Evolutionary conservation across 2,329 filamentous ascomycete species (phyloP), one percentile per base, ranked within the genome.

Genomic region (Cladosporium oxysporum): DNA sequence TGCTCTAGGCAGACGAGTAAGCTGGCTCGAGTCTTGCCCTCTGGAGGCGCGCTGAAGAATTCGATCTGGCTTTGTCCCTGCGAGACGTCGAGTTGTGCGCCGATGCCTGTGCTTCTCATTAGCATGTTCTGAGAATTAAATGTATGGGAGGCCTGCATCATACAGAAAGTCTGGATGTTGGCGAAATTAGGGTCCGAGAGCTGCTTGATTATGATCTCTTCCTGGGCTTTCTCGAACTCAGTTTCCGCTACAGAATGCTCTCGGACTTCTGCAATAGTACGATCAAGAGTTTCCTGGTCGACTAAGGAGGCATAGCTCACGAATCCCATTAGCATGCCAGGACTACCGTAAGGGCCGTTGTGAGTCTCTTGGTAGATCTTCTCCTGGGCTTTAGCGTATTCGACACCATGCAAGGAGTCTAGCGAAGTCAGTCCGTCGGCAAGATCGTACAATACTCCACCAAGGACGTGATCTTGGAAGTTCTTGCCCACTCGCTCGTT

Each of bases 401-500:
- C 77, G 58, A 74, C 73, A 3, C 70, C 72, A 41, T 78, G 75
- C 11, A 79, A 58, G 7, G 74, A 72, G 66, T 79, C 76, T 49
- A 78, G 66, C 4, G 75, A 76, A 10, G 70, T 66, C 29, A 76
- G 65, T 28, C 72, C 69, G 31, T 71, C 64, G 52, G 73, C 73
- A 33, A 79, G 70, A 66, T 67, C 69, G 69, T 67, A 77, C 28
- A 69, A 66, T 58, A 68, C 69, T 31, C 74, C 70, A 37, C 70
- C 76, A 49, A 69, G 68, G 18, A 73, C 66, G 58, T 77, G 76
- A 33, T 77, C 76, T 26, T 78, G 76, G 68, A 86, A 85, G 58
- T 83, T 79, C 23, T 81, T 74, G 2, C 86, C 85, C 0, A 87
- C 85, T 2, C 83, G 83, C 0, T 83, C 81, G 1, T 87, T 73